Evolutionary conservation across 352 stramenopile species (phyloP), one percentile per base, ranked within the genome.

Genomic region (Elongisporangium undulatum): DNA sequence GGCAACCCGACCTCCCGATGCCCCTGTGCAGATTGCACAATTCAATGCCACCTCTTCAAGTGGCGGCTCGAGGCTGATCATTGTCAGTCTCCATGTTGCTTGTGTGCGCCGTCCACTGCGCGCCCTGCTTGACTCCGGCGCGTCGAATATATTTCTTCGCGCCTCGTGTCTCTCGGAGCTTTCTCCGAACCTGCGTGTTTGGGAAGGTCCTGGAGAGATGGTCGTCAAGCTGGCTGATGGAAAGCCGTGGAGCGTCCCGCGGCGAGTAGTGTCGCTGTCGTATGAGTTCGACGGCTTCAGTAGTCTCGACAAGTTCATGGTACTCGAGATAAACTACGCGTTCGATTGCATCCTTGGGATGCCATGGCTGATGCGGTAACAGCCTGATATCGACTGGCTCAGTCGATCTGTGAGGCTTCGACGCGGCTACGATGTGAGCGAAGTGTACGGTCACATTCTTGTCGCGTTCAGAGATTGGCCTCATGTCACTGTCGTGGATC

Each of bases 91-190:
- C 13, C 63, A 61, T 19, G 57, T 67, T 45, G 49, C 54, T 19
- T 65, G 56, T 39, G 57, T 53, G 16, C 10, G 39, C 13, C 49
- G 26, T 2, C 45, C 54, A 1, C 45, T 68, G 12, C 53, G 39
- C 41, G 58, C 55, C 0, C 55, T 74, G 24, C 24, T 69, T 21
- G 64, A 75, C 34, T 65, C 51, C 1, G 55, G 59, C 22, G 39
- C 66, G 63, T 71, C 56, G 58, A 65, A 65, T 21, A 72, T 72
- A 24, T 71, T 71, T 50, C 61, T 67, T 55, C 60, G 59, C 21
- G 22, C 49, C 53, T 49, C 54, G 1, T 59, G 55, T 57, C 38
- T 62, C 23, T 26, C 5, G 2, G 23, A 26, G 23, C 23, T 26
- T 26, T 2, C 23, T 5, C 23, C 23, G 23, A 26, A 26, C 23